Evolutionary conservation across 1,139 yeast genomes (phyloP), one percentile per base, ranked within the genome.

Genomic region (Debaryomyces sp.): DNA sequence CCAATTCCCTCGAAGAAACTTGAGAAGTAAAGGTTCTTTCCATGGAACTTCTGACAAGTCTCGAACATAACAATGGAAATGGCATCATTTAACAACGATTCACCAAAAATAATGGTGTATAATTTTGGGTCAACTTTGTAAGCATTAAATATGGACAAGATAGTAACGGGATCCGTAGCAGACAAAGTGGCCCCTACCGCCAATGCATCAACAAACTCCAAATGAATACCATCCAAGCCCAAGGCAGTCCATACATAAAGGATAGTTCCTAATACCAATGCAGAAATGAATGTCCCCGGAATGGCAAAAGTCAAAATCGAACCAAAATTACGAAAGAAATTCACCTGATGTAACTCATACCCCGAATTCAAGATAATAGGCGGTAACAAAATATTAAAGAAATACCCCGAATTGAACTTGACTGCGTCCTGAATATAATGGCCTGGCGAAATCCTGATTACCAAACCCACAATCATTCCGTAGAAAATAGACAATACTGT

Each of bases 61-160:
- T 95, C 99, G 71, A 95, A 95, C 96, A 95, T 94, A 59, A 95
- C 99, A 66, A 95, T 95, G 54, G 98, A 92, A 54, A 95, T 96
- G 39, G 99, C 99, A 71, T 95, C 99, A 64, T 95, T 95, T 50
- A 95, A 74, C 54, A 95, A 75, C 5, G 97, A 89, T 68, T 95
- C 99, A 41, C 99, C 99, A 66, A 95, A 94, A 51, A 95, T 94
- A 55, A 95, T 91, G 21, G 99, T 94, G 71, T 95, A 95, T 43
- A 95, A 76, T 67, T 94, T 94, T 9, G 99, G 99, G 66, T 95
- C 99, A 30, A 95, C 99, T 66, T 92, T 91, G 71, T 95, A 94
- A 13, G 98, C 96, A 62, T 94, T 94, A 77, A 95, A 95, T 52
- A 95, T 95, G 12, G 98, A 91, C 58, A 95, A 73, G 62, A 95